A percentile compares a stretch with the other conserved stretches of the same genome.
These are phyloP conservation scores for Eragrostis curvula DNA, from an alignment of 176 grass and related monocot species.

Conservation along the genomic window DNA sequence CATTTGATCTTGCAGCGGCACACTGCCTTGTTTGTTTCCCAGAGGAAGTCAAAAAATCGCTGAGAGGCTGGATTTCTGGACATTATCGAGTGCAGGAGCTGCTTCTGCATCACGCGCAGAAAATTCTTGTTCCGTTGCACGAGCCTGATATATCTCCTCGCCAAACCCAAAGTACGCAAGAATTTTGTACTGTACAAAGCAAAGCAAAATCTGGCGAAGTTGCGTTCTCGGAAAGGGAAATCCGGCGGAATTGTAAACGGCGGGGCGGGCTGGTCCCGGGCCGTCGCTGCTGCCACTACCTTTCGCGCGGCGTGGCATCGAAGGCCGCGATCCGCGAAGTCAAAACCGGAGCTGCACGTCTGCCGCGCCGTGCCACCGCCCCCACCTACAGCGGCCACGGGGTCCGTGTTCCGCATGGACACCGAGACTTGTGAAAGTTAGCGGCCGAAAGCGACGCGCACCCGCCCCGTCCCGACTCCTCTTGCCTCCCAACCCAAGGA, in stretches of 20 bases:
- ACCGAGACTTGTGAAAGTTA: slow-evolving; percentile 36
- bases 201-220: neutral
- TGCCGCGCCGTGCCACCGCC: slow-evolving; percentile 2
- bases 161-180: neutral
- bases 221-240: neutral
- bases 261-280: neutral
- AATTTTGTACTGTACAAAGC: neutral
- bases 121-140: neutral
- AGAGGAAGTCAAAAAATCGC: slow-evolving; percentile 15
- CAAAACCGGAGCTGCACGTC: slow-evolving; percentile 19
- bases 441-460: slow-evolving; percentile 38
- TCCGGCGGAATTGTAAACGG: neutral
- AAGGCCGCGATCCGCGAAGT: neutral
- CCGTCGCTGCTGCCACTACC: neutral
- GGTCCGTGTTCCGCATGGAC: slow-evolving; percentile 12
- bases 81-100: neutral
- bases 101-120: neutral
- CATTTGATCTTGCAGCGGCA: neutral
- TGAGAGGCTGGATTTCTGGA: neutral
- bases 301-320: slow-evolving; percentile 16
- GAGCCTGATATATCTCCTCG: neutral
- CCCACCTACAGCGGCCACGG: slow-evolving; percentile 14
- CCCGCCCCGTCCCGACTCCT: neutral
- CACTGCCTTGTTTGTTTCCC: slow-evolving; percentile 1
- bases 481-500: neutral